phyloP scores from a whole-genome alignment of 352 stramenopile species.

The Phytophthora pseudosyringae region DNA sequence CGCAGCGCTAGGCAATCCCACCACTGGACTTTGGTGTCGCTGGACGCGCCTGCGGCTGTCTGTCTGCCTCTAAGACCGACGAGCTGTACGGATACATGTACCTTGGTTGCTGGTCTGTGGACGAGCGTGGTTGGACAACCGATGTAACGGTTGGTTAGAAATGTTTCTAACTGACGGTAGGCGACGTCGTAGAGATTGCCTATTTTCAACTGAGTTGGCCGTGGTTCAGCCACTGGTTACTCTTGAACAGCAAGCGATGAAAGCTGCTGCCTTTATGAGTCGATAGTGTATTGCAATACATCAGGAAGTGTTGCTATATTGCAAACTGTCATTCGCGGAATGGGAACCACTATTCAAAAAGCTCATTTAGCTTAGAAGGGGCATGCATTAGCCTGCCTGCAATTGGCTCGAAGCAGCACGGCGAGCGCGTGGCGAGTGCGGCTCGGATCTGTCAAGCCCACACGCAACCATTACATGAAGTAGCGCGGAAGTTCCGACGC shows the following conservation, averaged over 20 bases:
- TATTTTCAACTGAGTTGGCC: no score
- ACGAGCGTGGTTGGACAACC: neutral
- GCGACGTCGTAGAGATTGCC: no score
- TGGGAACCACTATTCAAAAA: no score
- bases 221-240: no score
- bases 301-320: no score
- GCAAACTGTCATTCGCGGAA: no score
- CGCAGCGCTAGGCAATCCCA: neutral
- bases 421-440: constrained; percentile 19
- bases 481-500: neutral
- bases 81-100: neutral
- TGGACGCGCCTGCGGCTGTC: neutral
- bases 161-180: constrained; percentile 11
- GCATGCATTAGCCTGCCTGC: constrained; percentile 1
- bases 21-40: neutral
- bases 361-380: neutral
- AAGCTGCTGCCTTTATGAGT: no score
- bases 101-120: neutral
- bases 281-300: no score
- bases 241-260: no score
- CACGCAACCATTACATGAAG: constrained; percentile 14
- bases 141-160: constrained; percentile 16
- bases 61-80: neutral
- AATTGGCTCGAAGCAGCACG: constrained; percentile 21
- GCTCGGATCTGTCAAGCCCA: constrained; percentile 2